These are phyloP conservation scores for Backusella morwellensis DNA, from an alignment of 192 early-diverging fungal genomes.

Conservation along the genomic window DNA sequence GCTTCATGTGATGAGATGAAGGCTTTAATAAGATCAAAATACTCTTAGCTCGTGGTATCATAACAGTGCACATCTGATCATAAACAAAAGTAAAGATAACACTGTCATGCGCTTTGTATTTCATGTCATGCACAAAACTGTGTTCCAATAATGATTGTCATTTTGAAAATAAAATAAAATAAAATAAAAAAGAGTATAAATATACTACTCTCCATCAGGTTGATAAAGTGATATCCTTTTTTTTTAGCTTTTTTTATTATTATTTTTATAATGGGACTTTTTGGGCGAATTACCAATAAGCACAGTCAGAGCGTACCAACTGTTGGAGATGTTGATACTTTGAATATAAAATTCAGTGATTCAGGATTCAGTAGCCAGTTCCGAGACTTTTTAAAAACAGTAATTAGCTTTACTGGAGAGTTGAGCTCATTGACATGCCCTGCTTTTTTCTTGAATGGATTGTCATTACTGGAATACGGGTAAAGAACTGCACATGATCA, in stretches of 20 bases:
- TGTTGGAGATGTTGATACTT: slow-evolving; percentile 26
- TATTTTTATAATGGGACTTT: not conserved
- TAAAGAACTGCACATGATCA: slow-evolving; percentile 13
- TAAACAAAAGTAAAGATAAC: not conserved
- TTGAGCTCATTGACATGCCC: slow-evolving; percentile 78
- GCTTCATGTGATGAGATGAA: not conserved
- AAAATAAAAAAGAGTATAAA: not conserved
- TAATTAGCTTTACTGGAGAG: slow-evolving; percentile 78
- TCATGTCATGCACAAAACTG: not conserved
- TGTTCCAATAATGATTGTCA: not conserved
- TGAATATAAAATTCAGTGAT: slow-evolving; percentile 28
- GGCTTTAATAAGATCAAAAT: not conserved
- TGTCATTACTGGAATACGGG: slow-evolving; percentile 79
- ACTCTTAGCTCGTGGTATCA: not conserved
- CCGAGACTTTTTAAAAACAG: slow-evolving; percentile 57
- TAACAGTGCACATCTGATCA: not conserved
- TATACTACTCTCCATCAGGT: not conserved
- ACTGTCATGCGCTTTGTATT: not conserved
- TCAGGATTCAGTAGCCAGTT: slow-evolving; percentile 30
- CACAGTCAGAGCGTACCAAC: slow-evolving; percentile 9
- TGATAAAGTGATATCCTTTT: not conserved
- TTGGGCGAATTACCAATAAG: not conserved
- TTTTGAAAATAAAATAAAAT: not conserved
- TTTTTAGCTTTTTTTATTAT: not conserved
- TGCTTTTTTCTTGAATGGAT: slow-evolving; percentile 75